Evolutionary conservation across 2,329 filamentous ascomycete genomes (phyloP).

Genomic region (Cytospora piceicola): DNA sequence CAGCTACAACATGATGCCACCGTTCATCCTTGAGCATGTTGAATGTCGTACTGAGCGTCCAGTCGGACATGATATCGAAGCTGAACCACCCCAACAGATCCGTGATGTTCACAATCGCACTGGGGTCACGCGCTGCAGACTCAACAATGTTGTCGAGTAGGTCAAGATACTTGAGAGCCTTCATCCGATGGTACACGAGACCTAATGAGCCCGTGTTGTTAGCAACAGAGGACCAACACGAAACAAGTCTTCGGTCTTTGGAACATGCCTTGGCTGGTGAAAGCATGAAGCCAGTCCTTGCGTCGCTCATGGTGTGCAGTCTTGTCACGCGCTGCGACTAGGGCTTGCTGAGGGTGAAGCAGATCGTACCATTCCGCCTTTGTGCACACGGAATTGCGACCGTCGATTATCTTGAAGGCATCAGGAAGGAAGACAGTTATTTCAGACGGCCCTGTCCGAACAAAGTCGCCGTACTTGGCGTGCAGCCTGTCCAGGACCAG

Average conservation of each 20-base stretch:
- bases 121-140: no score
- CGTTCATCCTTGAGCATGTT: neutral
- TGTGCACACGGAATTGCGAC: slow-evolving; percentile 31
- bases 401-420: slow-evolving; percentile 32
- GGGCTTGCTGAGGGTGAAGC: neutral
- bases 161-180: no score
- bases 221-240: no score
- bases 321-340: neutral
- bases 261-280: no score
- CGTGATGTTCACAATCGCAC: no score
- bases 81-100: neutral
- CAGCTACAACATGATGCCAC: neutral
- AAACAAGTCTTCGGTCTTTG: no score
- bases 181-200: no score
- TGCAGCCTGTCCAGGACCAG: slow-evolving; percentile 11
- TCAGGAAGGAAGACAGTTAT: slow-evolving; percentile 28
- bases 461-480: slow-evolving; percentile 19
- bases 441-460: slow-evolving; percentile 28
- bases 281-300: slow-evolving; percentile 2
- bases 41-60: neutral
- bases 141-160: no score
- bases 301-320: slow-evolving; percentile 2
- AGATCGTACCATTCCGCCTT: slow-evolving; percentile 32
- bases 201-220: no score
- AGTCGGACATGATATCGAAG: neutral